phyloP scores from a whole-genome alignment of 345 rosid genomes.

The Reutealis trisperma region DNA sequence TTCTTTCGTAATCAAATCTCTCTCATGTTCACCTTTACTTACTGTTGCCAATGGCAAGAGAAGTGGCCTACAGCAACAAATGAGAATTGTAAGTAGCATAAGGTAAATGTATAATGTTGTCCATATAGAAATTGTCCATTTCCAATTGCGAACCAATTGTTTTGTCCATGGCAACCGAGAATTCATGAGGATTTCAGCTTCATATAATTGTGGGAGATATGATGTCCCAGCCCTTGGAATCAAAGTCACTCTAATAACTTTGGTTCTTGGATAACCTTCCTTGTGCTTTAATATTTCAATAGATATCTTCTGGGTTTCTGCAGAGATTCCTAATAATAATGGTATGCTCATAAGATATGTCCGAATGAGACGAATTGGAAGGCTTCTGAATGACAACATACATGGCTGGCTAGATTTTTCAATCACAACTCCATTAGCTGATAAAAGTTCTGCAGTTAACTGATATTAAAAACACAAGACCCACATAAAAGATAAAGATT shows the following conservation, averaged over 20 bases:
- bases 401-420: constrained; percentile 72
- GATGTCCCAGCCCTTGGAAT: constrained; percentile 66
- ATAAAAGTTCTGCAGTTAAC: constrained; percentile 66
- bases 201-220: constrained; percentile 60
- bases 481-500: too few relatives aligned
- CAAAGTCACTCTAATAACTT: constrained; percentile 52
- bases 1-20: constrained; percentile 8
- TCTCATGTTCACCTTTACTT: neutral
- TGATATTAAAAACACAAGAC: constrained; percentile 17
- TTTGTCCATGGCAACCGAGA: constrained; percentile 69
- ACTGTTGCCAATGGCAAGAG: constrained; percentile 36
- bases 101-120: constrained; percentile 51
- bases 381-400: constrained; percentile 68
- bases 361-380: constrained; percentile 53
- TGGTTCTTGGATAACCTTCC: constrained; percentile 62
- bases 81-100: constrained; percentile 33
- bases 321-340: constrained; percentile 54
- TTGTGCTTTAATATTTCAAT: constrained; percentile 46
- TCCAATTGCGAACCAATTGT: constrained; percentile 67
- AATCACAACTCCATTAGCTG: constrained; percentile 44
- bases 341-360: constrained; percentile 62
- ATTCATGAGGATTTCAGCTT: constrained; percentile 52
- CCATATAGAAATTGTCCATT: constrained; percentile 76
- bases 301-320: constrained; percentile 62
- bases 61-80: constrained; percentile 45